These are phyloP conservation scores for Aspergillus fischeri DNA, from an alignment of 2,329 filamentous ascomycete species.

Conservation along the genomic window DNA sequence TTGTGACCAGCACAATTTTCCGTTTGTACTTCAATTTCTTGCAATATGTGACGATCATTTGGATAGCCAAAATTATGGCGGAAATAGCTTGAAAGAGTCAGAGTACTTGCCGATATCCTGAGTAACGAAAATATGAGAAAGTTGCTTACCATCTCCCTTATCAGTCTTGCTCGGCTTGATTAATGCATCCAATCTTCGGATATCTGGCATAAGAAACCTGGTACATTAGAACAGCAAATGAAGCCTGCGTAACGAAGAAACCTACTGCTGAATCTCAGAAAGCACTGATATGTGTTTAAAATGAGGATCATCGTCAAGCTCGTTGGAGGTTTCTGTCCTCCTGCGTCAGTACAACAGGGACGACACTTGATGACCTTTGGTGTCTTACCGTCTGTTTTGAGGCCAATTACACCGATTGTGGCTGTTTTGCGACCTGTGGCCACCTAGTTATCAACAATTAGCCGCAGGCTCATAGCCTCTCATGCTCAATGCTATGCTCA, in stretches of 20 bases:
- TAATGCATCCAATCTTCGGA: slow-evolving; percentile 60
- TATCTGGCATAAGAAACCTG: slow-evolving; percentile 62
- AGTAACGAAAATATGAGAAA: background rate
- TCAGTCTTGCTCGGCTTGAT: slow-evolving; percentile 66
- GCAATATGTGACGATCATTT: slow-evolving; percentile 77
- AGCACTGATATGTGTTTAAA: slow-evolving; percentile 81
- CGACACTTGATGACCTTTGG: background rate
- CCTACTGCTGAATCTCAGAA: slow-evolving; percentile 58
- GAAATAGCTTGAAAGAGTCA: slow-evolving; percentile 57
- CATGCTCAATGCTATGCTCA: slow-evolving; percentile 40
- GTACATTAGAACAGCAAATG: slow-evolving; percentile 6
- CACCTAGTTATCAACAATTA: slow-evolving; percentile 36
- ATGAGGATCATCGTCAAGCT: slow-evolving; percentile 61
- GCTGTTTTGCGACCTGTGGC: slow-evolving; percentile 69
- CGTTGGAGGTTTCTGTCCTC: slow-evolving; percentile 59
- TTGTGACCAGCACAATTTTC: slow-evolving; percentile 79
- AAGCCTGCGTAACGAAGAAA: slow-evolving; percentile 37
- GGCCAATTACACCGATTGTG: slow-evolving; percentile 72
- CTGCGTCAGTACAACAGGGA: slow-evolving; percentile 9
- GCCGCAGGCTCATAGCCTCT: background rate
- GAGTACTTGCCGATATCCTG: background rate
- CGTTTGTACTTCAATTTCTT: slow-evolving; percentile 78
- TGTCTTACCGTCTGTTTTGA: slow-evolving; percentile 65
- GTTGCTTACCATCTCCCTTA: slow-evolving; percentile 63
- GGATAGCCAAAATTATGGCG: slow-evolving; percentile 76